Evolutionary conservation across 202 grass and related monocot genomes (phyloP).

Genomic region (Panicum hallii): DNA sequence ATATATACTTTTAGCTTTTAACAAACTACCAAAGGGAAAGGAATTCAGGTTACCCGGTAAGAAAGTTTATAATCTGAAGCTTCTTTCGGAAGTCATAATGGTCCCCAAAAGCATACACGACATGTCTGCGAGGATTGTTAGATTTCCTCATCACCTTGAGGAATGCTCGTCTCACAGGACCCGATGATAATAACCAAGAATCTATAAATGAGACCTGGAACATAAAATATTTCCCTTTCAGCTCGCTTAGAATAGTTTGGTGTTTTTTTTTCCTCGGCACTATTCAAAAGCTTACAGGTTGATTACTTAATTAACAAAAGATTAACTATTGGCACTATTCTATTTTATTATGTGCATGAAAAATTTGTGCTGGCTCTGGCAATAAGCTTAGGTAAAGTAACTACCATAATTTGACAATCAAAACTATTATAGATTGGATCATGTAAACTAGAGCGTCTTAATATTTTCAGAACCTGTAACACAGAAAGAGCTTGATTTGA

Average conservation of each 20-base stretch:
- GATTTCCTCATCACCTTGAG: slow-evolving; percentile 81
- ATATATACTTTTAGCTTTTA: background rate
- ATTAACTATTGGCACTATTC: background rate
- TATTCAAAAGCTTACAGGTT: slow-evolving; percentile 3
- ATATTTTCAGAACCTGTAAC: background rate
- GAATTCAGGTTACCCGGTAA: slow-evolving; percentile 73
- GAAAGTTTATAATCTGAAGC: slow-evolving; percentile 89
- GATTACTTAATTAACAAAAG: background rate
- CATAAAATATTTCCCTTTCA: slow-evolving; percentile 43
- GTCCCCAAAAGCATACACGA: slow-evolving; percentile 80
- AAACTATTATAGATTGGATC: slow-evolving; percentile 5
- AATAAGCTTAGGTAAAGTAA: background rate
- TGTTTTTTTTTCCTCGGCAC: slow-evolving; percentile 3
- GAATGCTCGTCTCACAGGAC: slow-evolving; percentile 56
- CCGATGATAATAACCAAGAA: slow-evolving; percentile 74
- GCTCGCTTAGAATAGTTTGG: background rate
- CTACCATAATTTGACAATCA: background rate
- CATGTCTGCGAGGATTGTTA: slow-evolving; percentile 57
- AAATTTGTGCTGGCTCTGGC: background rate
- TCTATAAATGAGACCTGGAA: slow-evolving; percentile 89
- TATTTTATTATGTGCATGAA: background rate
- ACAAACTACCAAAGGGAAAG: slow-evolving; percentile 3
- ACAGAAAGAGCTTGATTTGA: background rate
- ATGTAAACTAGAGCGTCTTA: background rate
- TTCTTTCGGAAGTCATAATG: slow-evolving; percentile 84